Evolutionary conservation across 768 basidiomycete species (phyloP).

Genomic region (Lentinula sp.): DNA sequence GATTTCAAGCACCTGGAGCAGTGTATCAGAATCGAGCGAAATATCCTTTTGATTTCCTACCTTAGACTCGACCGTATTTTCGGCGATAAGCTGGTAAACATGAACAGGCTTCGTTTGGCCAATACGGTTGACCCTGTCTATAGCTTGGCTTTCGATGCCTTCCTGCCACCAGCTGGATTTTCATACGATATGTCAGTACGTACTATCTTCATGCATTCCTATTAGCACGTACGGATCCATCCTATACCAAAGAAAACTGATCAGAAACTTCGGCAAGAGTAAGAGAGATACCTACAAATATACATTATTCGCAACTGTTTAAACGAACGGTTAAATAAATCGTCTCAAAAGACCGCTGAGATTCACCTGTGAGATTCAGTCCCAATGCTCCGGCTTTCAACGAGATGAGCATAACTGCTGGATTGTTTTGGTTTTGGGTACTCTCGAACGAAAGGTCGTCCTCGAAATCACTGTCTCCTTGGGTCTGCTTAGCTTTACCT

Average conservation of each 20-base stretch:
- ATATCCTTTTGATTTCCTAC: conserved; percentile 25
- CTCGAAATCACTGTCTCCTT: conserved; percentile 1
- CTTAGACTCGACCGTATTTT: conserved; percentile 84
- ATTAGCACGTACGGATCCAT: conserved; percentile 68
- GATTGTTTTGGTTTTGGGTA: conserved; percentile 33
- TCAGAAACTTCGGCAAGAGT: conserved; percentile 2
- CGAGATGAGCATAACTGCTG: conserved; percentile 81
- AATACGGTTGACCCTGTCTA: conserved; percentile 78
- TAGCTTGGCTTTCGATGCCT: conserved; percentile 73
- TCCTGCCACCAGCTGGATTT: conserved; percentile 74
- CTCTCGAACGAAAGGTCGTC: not conserved
- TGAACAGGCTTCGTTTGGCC: conserved; percentile 81
- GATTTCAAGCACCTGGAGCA: conserved; percentile 64
- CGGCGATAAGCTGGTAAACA: conserved; percentile 87
- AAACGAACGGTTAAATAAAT: not conserved
- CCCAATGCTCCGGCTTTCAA: conserved; percentile 85
- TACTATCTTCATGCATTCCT: not conserved
- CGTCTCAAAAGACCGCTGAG: not conserved
- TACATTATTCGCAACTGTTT: conserved; percentile 72
- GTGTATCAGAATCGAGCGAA: not conserved
- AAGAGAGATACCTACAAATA: conserved; percentile 51
- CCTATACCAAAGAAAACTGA: conserved; percentile 24
- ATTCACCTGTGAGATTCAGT: conserved; percentile 65
- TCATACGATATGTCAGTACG: not conserved
- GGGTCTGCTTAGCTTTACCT: conserved; percentile 24